Percentiles rank a stretch among this genome's conserved stretches.
Evolutionary conservation across 2,329 filamentous ascomycete genomes (phyloP).

Genomic region (Scytalidium lignicola): DNA sequence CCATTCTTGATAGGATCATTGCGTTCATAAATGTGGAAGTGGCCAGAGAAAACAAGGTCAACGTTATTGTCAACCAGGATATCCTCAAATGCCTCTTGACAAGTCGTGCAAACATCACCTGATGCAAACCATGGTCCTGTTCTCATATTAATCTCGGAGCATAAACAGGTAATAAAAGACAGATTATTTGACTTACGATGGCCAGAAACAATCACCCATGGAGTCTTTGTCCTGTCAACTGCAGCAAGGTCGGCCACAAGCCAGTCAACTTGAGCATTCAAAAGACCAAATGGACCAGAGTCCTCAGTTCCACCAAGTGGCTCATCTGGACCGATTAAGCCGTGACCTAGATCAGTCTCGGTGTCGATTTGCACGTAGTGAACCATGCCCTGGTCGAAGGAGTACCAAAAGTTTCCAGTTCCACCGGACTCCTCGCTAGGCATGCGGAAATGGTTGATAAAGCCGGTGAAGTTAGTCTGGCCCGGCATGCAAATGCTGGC

Average conservation of each 20-base stretch:
- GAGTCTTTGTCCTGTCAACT: constrained; percentile 16
- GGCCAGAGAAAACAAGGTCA: constrained; percentile 39
- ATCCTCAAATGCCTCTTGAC: constrained; percentile 41
- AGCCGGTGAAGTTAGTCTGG: constrained; percentile 56
- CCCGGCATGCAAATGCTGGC: constrained; percentile 43
- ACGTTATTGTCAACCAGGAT: constrained; percentile 38
- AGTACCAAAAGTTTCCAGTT: constrained; percentile 52
- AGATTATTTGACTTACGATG: background rate
- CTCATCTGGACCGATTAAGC: constrained; percentile 39
- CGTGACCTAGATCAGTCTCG: constrained; percentile 48
- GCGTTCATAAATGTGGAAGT: constrained; percentile 41
- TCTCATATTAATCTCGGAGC: background rate
- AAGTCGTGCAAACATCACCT: constrained; percentile 26
- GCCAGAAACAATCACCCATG: constrained; percentile 16
- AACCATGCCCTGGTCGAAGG: constrained; percentile 52
- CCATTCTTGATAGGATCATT: constrained; percentile 4
- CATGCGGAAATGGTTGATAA: constrained; percentile 51
- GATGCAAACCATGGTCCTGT: constrained; percentile 10
- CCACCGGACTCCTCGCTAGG: constrained; percentile 41
- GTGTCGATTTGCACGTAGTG: constrained; percentile 52
- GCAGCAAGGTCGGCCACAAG: constrained; percentile 24
- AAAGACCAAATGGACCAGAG: constrained; percentile 40
- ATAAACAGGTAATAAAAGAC: constrained; percentile 4
- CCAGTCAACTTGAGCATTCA: constrained; percentile 39
- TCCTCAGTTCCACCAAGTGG: constrained; percentile 36